Conservation (phyloP, 139 green algal species). For the Trebouxia sp. region DNA sequence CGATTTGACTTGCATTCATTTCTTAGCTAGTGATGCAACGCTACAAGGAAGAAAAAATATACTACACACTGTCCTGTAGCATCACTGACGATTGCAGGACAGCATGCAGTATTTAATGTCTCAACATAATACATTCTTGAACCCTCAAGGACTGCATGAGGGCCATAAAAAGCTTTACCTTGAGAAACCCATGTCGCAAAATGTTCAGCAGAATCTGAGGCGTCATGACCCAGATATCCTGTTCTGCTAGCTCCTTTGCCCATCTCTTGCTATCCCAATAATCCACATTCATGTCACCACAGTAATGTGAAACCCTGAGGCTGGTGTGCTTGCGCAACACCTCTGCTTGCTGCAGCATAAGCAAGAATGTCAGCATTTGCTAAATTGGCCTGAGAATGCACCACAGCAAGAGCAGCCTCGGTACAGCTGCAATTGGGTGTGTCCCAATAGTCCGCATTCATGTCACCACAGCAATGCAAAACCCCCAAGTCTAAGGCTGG, state of each 20-base stretch:
- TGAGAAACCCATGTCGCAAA: conserved; percentile 56
- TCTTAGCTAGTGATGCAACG: too few relatives aligned
- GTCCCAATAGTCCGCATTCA: conserved; percentile 46
- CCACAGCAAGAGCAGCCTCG: too few relatives aligned
- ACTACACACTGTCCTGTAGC: too few relatives aligned
- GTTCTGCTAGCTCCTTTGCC: conserved; percentile 26
- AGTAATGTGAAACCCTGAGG: conserved; percentile 36
- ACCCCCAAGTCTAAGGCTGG: conserved; percentile 40
- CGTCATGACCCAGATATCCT: conserved; percentile 68
- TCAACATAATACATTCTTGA: background rate
- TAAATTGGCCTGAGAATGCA: too few relatives aligned
- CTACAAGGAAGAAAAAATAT: too few relatives aligned
- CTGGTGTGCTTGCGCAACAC: conserved; percentile 42
- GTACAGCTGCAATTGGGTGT: too few relatives aligned
- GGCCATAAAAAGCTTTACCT: conserved; percentile 3
- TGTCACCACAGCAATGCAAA: conserved; percentile 30
- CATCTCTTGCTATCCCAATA: conserved; percentile 42
- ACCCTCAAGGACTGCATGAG: background rate
- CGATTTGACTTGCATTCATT: too few relatives aligned
- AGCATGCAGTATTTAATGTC: background rate
- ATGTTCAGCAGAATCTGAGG: conserved; percentile 69
- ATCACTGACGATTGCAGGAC: background rate
- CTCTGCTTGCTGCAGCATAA: conserved; percentile 41
- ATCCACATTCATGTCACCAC: conserved; percentile 42
- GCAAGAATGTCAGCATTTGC: too few relatives aligned